Conservation (phyloP, 208 protist genomes). For the Leptomonas pyrrhocoris region DNA sequence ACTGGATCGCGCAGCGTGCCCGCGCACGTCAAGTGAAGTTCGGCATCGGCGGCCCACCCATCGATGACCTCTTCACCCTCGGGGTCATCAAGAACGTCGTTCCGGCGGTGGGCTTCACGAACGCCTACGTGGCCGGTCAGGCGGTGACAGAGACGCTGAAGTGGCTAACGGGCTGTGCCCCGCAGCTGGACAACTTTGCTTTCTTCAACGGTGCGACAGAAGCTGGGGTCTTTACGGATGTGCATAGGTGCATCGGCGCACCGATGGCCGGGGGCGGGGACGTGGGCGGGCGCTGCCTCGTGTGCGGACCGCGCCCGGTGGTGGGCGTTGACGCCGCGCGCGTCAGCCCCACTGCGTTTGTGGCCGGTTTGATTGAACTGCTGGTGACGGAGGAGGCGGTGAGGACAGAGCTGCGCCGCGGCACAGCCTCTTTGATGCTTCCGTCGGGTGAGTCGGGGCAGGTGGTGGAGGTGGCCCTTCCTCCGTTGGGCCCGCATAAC, state of each 20-base stretch:
- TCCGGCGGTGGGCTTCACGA: slow-evolving; percentile 98
- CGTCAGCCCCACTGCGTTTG: slow-evolving; percentile 20
- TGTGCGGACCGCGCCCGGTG: slow-evolving; percentile 64
- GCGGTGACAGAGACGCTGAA: slow-evolving; percentile 95
- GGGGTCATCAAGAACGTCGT: slow-evolving; percentile 99
- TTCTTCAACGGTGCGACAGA: slow-evolving; percentile 89
- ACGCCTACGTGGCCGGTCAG: slow-evolving; percentile 95
- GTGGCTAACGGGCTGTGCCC: slow-evolving; percentile 77
- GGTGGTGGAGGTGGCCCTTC: slow-evolving; percentile 17
- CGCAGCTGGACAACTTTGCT: slow-evolving; percentile 92
- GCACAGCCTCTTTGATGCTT: slow-evolving; percentile 19
- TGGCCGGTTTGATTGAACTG: slow-evolving; percentile 26
- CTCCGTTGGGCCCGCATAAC: neutral
- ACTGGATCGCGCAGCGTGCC: slow-evolving; percentile 85
- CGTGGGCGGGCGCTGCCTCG: slow-evolving; percentile 41
- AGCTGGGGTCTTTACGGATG: slow-evolving; percentile 34
- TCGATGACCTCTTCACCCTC: slow-evolving; percentile 85
- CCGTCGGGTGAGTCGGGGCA: neutral
- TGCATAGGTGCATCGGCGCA: slow-evolving; percentile 21
- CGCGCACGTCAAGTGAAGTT: slow-evolving; percentile 86
- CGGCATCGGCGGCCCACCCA: slow-evolving; percentile 91
- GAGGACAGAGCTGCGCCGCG: slow-evolving; percentile 5
- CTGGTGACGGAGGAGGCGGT: neutral
- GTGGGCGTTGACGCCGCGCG: slow-evolving; percentile 30
- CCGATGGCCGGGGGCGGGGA: slow-evolving; percentile 24